phyloP scores from a whole-genome alignment of 148 eudicot genomes.

The Diospyros kaki region DNA sequence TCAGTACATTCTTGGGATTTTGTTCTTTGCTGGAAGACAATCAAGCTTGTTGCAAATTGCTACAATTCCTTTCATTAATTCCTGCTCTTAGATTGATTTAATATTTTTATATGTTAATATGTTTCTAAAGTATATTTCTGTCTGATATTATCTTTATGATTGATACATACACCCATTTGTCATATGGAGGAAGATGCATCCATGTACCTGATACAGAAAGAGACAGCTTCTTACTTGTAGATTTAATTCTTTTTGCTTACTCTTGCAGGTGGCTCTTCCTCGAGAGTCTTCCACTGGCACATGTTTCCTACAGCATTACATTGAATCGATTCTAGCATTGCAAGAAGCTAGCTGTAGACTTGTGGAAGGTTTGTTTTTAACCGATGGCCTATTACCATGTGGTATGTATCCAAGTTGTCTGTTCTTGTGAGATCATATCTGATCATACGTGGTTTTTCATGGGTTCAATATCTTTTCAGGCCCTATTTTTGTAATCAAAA shows the following conservation, averaged over 20 bases:
- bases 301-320: slow-evolving; percentile 86
- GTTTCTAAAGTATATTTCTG: neutral
- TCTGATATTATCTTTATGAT: neutral
- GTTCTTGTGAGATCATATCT: neutral
- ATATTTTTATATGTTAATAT: too few relatives aligned
- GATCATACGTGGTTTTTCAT: neutral
- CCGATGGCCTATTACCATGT: neutral
- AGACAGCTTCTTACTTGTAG: neutral
- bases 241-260: neutral
- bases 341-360: slow-evolving; percentile 74
- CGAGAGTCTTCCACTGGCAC: slow-evolving; percentile 68
- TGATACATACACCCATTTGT: neutral
- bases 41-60: too few relatives aligned
- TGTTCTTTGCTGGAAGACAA: too few relatives aligned
- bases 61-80: too few relatives aligned
- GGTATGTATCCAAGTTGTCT: slow-evolving; percentile 1
- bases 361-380: slow-evolving; percentile 48
- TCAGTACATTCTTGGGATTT: too few relatives aligned
- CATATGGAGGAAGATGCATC: neutral
- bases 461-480: neutral
- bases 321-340: slow-evolving; percentile 81
- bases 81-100: too few relatives aligned
- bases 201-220: neutral
- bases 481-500: neutral
- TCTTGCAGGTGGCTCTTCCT: slow-evolving; percentile 90